Evolutionary conservation across 1,139 yeast genomes (phyloP).

Genomic region (Suhomyces ambrosiae): DNA sequence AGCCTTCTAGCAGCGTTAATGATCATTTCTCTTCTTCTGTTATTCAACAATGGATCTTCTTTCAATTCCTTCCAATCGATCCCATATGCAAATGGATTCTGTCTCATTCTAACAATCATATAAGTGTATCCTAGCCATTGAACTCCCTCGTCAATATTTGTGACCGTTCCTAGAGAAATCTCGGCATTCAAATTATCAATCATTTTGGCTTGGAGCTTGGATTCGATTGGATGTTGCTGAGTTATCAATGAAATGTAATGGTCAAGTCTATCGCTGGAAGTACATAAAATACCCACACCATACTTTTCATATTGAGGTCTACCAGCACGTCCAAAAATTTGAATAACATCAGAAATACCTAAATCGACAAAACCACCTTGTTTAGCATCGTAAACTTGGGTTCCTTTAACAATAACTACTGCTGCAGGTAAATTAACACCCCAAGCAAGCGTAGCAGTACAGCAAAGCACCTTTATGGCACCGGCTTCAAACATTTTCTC

Average conservation of each 20-base stretch:
- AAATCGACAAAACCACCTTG: slow-evolving; percentile 93
- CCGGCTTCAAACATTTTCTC: slow-evolving; percentile 88
- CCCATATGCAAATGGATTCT: slow-evolving; percentile 93
- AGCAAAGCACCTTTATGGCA: slow-evolving; percentile 84
- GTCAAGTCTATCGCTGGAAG: slow-evolving; percentile 78
- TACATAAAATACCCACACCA: slow-evolving; percentile 91
- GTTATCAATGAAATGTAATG: slow-evolving; percentile 85
- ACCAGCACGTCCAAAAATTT: slow-evolving; percentile 99
- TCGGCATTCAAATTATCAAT: slow-evolving; percentile 96
- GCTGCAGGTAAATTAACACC: slow-evolving; percentile 99
- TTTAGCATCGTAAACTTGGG: slow-evolving; percentile 92
- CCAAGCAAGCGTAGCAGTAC: slow-evolving; percentile 99
- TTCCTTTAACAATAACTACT: slow-evolving; percentile 93
- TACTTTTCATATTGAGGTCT: slow-evolving; percentile 93
- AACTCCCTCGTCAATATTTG: slow-evolving; percentile 91
- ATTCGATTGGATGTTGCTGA: slow-evolving; percentile 96
- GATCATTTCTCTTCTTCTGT: slow-evolving; percentile 73
- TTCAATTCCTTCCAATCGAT: slow-evolving; percentile 82
- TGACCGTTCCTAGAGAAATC: slow-evolving; percentile 91
- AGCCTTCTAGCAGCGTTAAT: slow-evolving; percentile 78
- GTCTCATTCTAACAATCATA: slow-evolving; percentile 89
- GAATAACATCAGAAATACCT: slow-evolving; percentile 95
- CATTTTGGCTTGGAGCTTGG: slow-evolving; percentile 71
- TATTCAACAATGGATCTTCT: slow-evolving; percentile 79
- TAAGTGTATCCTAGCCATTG: slow-evolving; percentile 98